phyloP scores from a whole-genome alignment of 768 basidiomycete genomes.

The Russula abietina region DNA sequence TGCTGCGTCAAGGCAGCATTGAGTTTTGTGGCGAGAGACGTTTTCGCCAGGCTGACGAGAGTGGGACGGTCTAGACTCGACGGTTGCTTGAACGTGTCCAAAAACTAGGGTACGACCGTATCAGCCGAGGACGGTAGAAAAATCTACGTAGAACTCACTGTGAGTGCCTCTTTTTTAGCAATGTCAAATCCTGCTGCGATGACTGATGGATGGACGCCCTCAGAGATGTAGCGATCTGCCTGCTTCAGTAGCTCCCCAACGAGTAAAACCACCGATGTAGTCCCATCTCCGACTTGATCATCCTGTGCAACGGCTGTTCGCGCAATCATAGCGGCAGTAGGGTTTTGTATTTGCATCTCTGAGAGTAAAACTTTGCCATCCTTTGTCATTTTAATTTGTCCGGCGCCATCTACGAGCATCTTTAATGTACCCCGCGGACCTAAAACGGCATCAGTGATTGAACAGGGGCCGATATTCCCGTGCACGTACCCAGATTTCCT shows the following conservation, averaged over 20 bases:
- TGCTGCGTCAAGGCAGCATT: constrained; percentile 75
- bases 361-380: constrained; percentile 97
- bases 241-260: constrained; percentile 96
- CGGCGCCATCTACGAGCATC: constrained; percentile 98
- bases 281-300: constrained; percentile 98
- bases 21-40: constrained; percentile 94
- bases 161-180: constrained; percentile 92
- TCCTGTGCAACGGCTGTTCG: constrained; percentile 98
- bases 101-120: constrained; percentile 53
- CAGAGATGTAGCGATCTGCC: constrained; percentile 94
- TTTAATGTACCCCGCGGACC: constrained; percentile 97
- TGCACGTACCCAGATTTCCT: constrained; percentile 78
- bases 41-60: constrained; percentile 87
- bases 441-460: constrained; percentile 31
- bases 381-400: constrained; percentile 99
- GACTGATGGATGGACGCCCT: constrained; percentile 97
- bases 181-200: constrained; percentile 94
- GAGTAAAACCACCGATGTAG: constrained; percentile 92
- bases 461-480: constrained; percentile 8
- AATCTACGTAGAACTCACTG: constrained; percentile 45
- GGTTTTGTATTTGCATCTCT: constrained; percentile 99
- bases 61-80: constrained; percentile 81
- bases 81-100: constrained; percentile 82
- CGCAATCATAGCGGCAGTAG: constrained; percentile 98
- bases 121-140: constrained; percentile 26